A percentile compares a stretch with the other conserved stretches of the same genome.
phyloP scores from a whole-genome alignment of 345 rosid genomes.

The Lepidium aucheri region DNA sequence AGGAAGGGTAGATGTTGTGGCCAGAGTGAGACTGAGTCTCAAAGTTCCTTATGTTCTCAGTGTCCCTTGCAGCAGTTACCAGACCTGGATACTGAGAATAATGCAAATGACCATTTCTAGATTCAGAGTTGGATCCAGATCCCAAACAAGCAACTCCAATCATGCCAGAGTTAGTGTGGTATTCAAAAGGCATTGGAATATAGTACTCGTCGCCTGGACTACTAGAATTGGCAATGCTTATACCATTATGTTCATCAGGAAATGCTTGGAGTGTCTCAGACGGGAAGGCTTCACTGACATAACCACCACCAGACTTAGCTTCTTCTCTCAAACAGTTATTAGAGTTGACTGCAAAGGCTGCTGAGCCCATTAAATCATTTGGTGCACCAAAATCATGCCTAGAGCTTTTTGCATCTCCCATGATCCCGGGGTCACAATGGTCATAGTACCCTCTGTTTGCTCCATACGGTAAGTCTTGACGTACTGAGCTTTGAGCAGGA shows the following conservation, averaged over 20 bases:
- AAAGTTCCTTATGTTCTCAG: constrained; percentile 1
- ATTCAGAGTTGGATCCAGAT: constrained; percentile 26
- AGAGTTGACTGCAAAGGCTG: constrained; percentile 4
- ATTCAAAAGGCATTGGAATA: constrained; percentile 17
- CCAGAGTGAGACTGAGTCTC: constrained; percentile 21
- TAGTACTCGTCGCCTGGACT: constrained; percentile 3
- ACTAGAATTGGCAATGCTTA: constrained; percentile 7
- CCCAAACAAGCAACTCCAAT: constrained; percentile 15
- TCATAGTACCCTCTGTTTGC: constrained; percentile 17
- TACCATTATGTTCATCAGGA: constrained; percentile 10
- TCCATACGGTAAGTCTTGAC: background rate
- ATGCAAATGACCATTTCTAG: background rate
- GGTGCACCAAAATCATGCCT: constrained; percentile 24
- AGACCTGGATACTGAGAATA: constrained; percentile 19
- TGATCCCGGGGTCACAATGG: constrained; percentile 12
- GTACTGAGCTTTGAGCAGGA: constrained; percentile 21
- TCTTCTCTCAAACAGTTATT: constrained; percentile 5
- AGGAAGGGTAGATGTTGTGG: constrained; percentile 25
- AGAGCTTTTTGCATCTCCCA: constrained; percentile 20
- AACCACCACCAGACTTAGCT: constrained; percentile 13
- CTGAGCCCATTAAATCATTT: background rate
- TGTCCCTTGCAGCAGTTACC: background rate
- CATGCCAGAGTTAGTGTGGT: constrained; percentile 5
- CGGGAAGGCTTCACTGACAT: constrained; percentile 11
- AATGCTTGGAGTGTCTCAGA: constrained; percentile 16